A percentile compares a stretch with the other conserved stretches of the same genome.
Conservation (phyloP, 345 rosid genomes). For the Mallotus nudiflorus region DNA sequence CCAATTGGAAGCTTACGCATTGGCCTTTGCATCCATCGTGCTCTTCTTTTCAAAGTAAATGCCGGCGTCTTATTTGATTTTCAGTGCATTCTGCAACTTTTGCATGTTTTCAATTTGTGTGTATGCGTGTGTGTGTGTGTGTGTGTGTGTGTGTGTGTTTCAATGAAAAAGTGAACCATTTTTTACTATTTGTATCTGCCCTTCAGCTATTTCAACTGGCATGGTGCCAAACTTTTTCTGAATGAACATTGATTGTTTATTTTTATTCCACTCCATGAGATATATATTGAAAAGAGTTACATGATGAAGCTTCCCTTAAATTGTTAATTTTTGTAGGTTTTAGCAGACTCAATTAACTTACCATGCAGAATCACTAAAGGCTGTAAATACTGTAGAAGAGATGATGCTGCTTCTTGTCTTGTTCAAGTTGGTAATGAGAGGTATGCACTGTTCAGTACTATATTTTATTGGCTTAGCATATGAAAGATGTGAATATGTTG, state of each 20-base stretch:
- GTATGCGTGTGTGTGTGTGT: no score
- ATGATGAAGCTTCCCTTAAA: not conserved
- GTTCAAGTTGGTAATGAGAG: slow-evolving; percentile 29
- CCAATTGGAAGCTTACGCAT: slow-evolving; percentile 30
- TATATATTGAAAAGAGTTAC: not conserved
- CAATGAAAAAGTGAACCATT: not conserved
- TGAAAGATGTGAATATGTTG: no score
- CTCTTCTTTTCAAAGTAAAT: slow-evolving; percentile 30
- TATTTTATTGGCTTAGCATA: no score
- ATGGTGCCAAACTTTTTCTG: not conserved
- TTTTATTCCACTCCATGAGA: not conserved
- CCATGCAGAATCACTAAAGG: slow-evolving; percentile 38
- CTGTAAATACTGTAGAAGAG: slow-evolving; percentile 30
- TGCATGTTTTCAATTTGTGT: not conserved
- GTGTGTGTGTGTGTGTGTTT: not conserved
- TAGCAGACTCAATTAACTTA: slow-evolving; percentile 31
- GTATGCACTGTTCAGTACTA: slow-evolving; percentile 8
- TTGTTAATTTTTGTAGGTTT: slow-evolving; percentile 15
- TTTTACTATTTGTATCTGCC: not conserved
- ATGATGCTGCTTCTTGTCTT: slow-evolving; percentile 26
- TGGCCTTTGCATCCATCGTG: slow-evolving; percentile 36
- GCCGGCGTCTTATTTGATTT: not conserved
- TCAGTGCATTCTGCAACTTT: not conserved
- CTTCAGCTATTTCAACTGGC: not conserved
- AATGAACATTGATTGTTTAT: not conserved